Evolutionary conservation across 2,329 filamentous ascomycete species (phyloP).

Genomic region (Pyrenochaeta sp.): DNA sequence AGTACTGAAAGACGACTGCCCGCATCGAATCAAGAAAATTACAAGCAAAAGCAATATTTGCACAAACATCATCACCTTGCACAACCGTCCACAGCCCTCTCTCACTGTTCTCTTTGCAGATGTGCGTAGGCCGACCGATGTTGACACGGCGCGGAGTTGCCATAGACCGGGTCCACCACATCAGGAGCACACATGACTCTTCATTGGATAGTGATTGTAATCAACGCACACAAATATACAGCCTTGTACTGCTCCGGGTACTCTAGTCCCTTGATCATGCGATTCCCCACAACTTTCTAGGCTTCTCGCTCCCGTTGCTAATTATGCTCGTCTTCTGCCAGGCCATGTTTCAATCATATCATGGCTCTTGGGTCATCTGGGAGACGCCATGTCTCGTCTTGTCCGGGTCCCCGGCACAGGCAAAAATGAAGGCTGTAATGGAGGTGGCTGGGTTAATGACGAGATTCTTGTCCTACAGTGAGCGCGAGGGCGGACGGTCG

Average conservation of each 20-base stretch:
- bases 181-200: constrained; percentile 9
- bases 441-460: constrained; percentile 6
- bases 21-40: background rate
- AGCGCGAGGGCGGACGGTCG: constrained; percentile 12
- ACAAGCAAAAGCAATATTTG: constrained; percentile 6
- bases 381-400: constrained; percentile 9
- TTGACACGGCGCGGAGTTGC: background rate
- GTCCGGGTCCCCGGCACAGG: background rate
- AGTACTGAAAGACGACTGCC: background rate
- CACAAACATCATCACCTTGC: constrained; percentile 2
- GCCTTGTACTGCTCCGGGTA: constrained; percentile 5
- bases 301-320: background rate
- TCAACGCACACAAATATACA: constrained; percentile 1
- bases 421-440: background rate
- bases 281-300: background rate
- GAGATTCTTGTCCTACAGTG: background rate
- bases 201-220: background rate
- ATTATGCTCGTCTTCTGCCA: background rate
- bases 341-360: background rate
- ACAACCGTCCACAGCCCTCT: background rate
- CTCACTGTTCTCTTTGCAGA: background rate
- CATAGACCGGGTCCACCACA: background rate
- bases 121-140: background rate
- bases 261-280: constrained; percentile 1
- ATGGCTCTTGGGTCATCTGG: background rate